Base-by-base conservation (phyloP, 1,284 basidiomycete species). In the Cutaneotrichosporon sp. region DNA sequence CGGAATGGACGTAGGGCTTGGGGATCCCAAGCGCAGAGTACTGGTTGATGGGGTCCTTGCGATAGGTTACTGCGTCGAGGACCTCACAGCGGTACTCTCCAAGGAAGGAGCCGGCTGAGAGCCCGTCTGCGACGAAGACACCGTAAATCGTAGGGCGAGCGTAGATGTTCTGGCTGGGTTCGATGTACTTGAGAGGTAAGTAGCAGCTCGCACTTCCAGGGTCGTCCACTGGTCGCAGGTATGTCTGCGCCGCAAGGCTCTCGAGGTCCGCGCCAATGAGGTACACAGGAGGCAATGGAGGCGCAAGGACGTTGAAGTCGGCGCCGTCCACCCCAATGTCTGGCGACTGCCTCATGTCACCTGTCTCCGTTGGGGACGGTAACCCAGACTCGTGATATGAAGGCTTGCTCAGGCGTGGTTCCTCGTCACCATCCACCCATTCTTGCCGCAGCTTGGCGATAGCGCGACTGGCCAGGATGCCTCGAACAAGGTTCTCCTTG, bases 1-100 rank as follows among this genome's bases (percentile, higher is more conserved):
- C 78, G 8, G 91, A 84, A 65, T 91, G 89, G 0, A 97, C 93
- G 69, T 88, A 89, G 1, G 82, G 82, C 72, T 86, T 86, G n/a
- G 81, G 78, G 11, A 82, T 75, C 18, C 85, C 85, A 13, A 86
- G 74, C 0, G 75, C 73, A 0, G 76, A 69, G 68, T 86, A 86
- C 71, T 86, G 84, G 65, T 85, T 86, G 70, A 84, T 80, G 7
- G 83, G 82, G 69, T 85, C 81, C 21, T 67, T 67, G 18, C 80
- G 71, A 62, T 82, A 82, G 6, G 71, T 61, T 47, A 73, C 73
- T 26, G 73, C 70, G 51, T 76, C 73, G 18, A 74, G 49, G 0
- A 82, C 61, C 65, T 81, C 80, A 22, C 76, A 79, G 11, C 70
- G 65, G 60, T 70, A 77, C 64, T 81, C 79, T 47, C 81, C 80